These are phyloP conservation scores for Colletotrichum graminicola DNA, from an alignment of 2,329 filamentous ascomycete genomes.

Conservation along the genomic window DNA sequence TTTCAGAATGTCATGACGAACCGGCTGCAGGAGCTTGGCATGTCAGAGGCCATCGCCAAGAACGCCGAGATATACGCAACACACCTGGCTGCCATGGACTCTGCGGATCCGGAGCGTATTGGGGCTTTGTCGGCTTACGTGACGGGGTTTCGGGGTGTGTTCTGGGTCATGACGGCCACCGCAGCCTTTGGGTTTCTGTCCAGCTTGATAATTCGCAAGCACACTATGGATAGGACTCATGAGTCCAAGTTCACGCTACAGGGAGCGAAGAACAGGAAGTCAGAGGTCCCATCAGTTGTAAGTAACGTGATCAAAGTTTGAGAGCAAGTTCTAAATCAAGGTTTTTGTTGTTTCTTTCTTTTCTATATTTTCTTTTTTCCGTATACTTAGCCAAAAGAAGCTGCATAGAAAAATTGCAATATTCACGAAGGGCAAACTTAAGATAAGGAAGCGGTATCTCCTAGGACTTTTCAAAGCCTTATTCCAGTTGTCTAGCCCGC, in stretches of 20 bases:
- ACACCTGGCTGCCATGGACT: neutral
- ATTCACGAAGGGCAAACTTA: neutral
- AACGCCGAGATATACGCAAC: slow-evolving; percentile 5
- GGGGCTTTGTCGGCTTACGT: neutral
- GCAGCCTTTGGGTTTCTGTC: neutral
- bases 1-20: slow-evolving; percentile 51
- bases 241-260: neutral
- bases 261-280: neutral
- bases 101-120: neutral
- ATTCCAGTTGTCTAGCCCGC: too few relatives aligned
- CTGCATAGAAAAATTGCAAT: neutral
- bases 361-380: neutral
- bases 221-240: neutral
- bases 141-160: neutral
- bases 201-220: neutral
- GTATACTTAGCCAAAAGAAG: neutral
- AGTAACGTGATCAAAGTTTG: neutral
- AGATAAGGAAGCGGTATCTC: too few relatives aligned
- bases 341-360: accelerated
- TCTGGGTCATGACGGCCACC: neutral
- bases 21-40: neutral
- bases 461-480: too few relatives aligned
- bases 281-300: neutral
- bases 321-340: neutral
- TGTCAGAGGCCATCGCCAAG: neutral